A percentile compares a stretch with the other conserved stretches of the same genome.
These are phyloP conservation scores for Colletotrichum sp. DNA, from an alignment of 2,329 filamentous ascomycete genomes.

Conservation along the genomic window DNA sequence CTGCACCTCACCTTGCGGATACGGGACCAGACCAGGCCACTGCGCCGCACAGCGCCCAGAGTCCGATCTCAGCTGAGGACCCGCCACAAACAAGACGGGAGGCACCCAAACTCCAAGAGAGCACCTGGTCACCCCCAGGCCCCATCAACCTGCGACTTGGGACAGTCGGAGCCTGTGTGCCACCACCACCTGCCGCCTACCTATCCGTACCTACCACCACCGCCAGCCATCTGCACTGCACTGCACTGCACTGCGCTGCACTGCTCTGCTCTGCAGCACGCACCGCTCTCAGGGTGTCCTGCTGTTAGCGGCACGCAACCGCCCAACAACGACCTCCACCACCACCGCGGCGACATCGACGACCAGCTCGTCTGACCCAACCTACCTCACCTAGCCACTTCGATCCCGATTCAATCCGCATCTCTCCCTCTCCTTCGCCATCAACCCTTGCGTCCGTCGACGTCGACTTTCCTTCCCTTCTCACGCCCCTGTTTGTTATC, in stretches of 20 bases:
- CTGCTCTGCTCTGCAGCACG: not conserved
- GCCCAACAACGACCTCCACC: not conserved
- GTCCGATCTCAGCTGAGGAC: constrained; percentile 3
- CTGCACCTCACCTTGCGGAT: not conserved
- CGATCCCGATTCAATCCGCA: not conserved
- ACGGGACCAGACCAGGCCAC: not conserved
- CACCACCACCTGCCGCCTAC: not conserved
- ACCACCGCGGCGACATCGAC: not conserved
- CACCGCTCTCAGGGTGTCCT: not conserved
- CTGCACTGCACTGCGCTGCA: not conserved
- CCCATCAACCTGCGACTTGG: constrained; percentile 20
- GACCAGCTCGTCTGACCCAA: constrained; percentile 10
- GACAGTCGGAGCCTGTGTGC: not conserved
- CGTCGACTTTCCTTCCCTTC: not conserved
- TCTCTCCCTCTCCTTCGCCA: not conserved
- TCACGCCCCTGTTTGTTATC: not conserved
- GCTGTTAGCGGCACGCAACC: not conserved
- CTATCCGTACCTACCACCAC: not conserved
- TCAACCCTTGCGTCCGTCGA: not conserved
- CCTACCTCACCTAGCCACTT: not conserved
- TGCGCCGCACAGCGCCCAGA: not conserved
- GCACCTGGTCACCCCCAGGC: not conserved
- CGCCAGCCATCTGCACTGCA: not conserved
- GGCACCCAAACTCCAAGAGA: not conserved
- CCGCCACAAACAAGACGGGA: constrained; percentile 8